Evolutionary conservation across 345 rosid genomes (phyloP), one percentile per base, ranked within the genome.

Genomic region (Pistacia vera): DNA sequence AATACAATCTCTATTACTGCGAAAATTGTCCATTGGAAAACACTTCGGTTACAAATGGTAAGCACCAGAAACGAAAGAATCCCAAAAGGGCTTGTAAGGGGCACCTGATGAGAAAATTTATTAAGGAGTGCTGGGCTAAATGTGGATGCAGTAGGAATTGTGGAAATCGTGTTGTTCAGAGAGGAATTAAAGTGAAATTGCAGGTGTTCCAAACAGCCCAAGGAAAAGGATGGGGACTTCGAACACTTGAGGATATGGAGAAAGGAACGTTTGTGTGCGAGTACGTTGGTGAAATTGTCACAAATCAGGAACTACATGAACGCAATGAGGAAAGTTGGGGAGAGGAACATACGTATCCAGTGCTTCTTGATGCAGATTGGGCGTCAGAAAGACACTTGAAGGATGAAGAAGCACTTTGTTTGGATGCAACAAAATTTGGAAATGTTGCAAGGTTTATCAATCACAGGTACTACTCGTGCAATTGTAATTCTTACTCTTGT

Each of bases 301-400:
- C 93, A 8, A 89, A 89, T 46, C 66, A 30, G n/a, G 93, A 89
- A 70, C 71, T 86, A 5, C 73, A 83, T 66, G 78, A 84, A 30
- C 84, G 90, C 13, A 90, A 85, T 59, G 56, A 77, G 75, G 48
- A 71, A 73, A 83, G 67, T 33, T 72, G 10, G 54, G 85, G 80
- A 30, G 79, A 85, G 60, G 72, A 78, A 11, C 90, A 87, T 62
- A 85, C 90, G 12, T 89, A 89, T 51, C 92, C 92, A 0, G 89
- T 89, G 44, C 70, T 80, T 36, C 87, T 89, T 46, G 92, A 89
- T 75, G 92, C 89, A 25, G 92, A 89, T 51, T 87, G 90, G 92
- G 89, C 84, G 38, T 83, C 92, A 8, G 90, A 87, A 22, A 68
- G 74, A 62, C 54, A 78, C 63, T 63, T 89, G 48, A 79, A 75